These are phyloP conservation scores for Theobroma grandiflorum DNA, from an alignment of 441 rosid genomes.

Conservation along the genomic window DNA sequence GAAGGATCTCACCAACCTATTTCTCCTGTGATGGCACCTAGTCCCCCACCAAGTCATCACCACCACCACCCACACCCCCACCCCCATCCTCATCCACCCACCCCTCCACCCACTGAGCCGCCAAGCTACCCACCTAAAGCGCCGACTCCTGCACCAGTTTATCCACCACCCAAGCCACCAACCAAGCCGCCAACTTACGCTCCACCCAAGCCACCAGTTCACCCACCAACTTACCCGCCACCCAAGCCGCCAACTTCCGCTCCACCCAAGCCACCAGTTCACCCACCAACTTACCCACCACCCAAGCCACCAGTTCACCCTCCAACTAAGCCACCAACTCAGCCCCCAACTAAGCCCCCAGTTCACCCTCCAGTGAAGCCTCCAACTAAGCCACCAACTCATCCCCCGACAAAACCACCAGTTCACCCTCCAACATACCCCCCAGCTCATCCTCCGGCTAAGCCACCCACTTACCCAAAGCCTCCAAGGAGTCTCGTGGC, in stretches of 20 bases:
- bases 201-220: background rate
- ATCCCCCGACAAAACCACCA: constrained; percentile 24
- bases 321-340: constrained; percentile 36
- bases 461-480: constrained; percentile 39
- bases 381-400: constrained; percentile 19
- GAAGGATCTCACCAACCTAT: constrained; percentile 8
- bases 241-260: constrained; percentile 34
- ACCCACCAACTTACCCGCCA: constrained; percentile 22
- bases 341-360: constrained; percentile 43
- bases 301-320: constrained; percentile 22
- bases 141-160: constrained; percentile 38
- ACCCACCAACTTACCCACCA: constrained; percentile 26
- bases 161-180: constrained; percentile 40
- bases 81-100: constrained; percentile 26
- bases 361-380: constrained; percentile 26
- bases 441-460: constrained; percentile 29
- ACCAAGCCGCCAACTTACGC: constrained; percentile 23
- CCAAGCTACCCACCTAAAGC: constrained; percentile 23
- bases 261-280: constrained; percentile 41
- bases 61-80: constrained; percentile 37
- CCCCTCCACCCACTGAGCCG: constrained; percentile 17
- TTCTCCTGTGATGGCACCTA: constrained; percentile 31
- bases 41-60: constrained; percentile 22
- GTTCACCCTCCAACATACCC: constrained; percentile 31
- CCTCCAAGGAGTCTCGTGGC: constrained; percentile 54